Evolutionary conservation across 768 basidiomycete species (phyloP), one percentile per base, ranked within the genome.

Genomic region (Cystobasidium onofrii): DNA sequence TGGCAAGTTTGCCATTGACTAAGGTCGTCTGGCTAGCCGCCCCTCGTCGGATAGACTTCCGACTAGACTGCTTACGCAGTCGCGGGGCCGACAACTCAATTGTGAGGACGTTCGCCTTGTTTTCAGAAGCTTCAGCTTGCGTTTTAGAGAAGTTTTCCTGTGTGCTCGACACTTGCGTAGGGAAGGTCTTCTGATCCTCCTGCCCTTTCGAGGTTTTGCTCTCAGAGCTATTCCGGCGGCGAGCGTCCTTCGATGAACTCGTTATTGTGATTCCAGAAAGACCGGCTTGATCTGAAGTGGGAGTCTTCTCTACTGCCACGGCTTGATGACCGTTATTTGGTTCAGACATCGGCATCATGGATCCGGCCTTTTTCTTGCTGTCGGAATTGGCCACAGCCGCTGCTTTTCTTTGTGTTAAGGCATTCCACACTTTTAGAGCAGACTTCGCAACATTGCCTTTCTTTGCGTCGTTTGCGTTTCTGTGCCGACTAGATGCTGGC

Each of bases 391-490:
- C 46, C 2, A 50, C 57, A 25, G 44, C 54, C 46, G 73, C 15
- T 3, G 15, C 77, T 72, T 74, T 78, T 67, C 73, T 62, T 29
- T 71, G 67, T 9, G 69, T 76, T 29, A 73, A 64, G 36, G 75
- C 76, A 41, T 76, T 70, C 76, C 78, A 78, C 44, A 76, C 76
- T 20, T 76, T 78, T 29, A 76, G 74, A 29, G 75, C 69, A 17
- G 60, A 39, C 62, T 75, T 74, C 29, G 52, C 55, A 2, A 55
- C 69, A 12, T 31, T 44, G n/a, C 12, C 31, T 44, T 27, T 41
- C 55, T 61, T 73, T 39, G 27, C 64, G n/a, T 61, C 4, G 13
- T 64, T 34, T 25, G 18, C 63, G 43, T n/a, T 64, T 39, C 4
- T 50, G 46, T 7, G n/a, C 46, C 10, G 46, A 50, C 46, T 50